Conservation (phyloP, 768 basidiomycete species). For the Gymnopilus dilepis region DNA sequence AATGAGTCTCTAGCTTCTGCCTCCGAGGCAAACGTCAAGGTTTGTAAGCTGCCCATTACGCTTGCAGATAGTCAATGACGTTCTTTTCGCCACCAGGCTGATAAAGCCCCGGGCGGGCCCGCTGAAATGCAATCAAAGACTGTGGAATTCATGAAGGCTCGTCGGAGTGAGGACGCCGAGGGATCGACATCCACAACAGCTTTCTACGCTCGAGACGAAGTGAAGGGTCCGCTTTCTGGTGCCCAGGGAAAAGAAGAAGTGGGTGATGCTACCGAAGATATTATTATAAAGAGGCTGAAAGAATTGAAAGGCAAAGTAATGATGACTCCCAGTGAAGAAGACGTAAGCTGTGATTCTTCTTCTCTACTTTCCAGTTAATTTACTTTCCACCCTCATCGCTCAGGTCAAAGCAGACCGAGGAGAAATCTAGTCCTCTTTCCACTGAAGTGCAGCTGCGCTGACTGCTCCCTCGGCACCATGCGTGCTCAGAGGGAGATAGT, state of each 20-base stretch:
- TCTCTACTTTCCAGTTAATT: background rate
- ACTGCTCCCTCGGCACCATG: too few species aligned
- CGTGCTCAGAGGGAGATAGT: too few species aligned
- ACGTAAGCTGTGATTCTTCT: slow-evolving; percentile 26
- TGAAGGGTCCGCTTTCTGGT: slow-evolving; percentile 47
- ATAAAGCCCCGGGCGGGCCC: slow-evolving; percentile 35
- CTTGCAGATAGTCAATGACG: slow-evolving; percentile 1
- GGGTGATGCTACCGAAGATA: slow-evolving; percentile 13
- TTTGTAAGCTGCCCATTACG: slow-evolving; percentile 21
- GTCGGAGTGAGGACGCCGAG: slow-evolving; percentile 41
- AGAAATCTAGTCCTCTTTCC: background rate
- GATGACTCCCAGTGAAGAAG: slow-evolving; percentile 38
- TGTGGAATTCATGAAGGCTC: slow-evolving; percentile 44
- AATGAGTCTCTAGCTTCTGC: slow-evolving; percentile 66
- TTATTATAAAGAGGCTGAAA: slow-evolving; percentile 26
- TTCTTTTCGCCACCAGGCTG: slow-evolving; percentile 40
- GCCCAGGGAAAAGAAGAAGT: slow-evolving; percentile 33
- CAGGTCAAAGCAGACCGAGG: slow-evolving; percentile 5
- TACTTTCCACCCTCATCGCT: too few species aligned
- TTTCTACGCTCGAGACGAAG: slow-evolving; percentile 46
- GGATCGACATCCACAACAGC: slow-evolving; percentile 40
- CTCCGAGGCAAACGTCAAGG: slow-evolving; percentile 74
- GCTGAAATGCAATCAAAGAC: slow-evolving; percentile 47
- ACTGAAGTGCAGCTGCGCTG: too few species aligned
- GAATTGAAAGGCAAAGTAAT: slow-evolving; percentile 19